phyloP scores from a whole-genome alignment of 306 rosid genomes.

The Bauhinia variegata region DNA sequence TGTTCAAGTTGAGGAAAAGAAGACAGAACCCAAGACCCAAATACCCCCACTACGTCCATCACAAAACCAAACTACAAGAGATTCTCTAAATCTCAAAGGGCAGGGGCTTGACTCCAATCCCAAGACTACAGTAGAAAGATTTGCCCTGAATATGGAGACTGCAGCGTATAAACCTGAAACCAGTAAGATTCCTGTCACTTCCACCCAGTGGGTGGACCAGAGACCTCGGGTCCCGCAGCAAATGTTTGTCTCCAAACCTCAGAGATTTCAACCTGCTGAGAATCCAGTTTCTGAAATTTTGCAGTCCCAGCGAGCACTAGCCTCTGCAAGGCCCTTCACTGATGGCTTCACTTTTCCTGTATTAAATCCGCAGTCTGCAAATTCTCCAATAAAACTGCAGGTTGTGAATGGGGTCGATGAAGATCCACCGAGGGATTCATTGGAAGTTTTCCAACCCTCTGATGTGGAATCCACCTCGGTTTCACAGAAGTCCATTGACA shows the following conservation, averaged over 20 bases:
- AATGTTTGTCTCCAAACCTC: conserved; percentile 17
- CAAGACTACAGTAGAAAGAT: neutral
- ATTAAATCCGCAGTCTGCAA: conserved; percentile 44
- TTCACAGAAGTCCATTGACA: conserved; percentile 4
- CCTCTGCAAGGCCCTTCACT: conserved; percentile 34
- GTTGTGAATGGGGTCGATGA: conserved; percentile 31
- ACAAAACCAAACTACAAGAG: conserved; percentile 26
- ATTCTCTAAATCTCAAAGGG: conserved; percentile 22
- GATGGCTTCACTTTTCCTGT: conserved; percentile 79
- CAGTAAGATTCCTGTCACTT: neutral
- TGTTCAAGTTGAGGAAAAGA: conserved; percentile 61
- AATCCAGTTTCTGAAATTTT: conserved; percentile 32
- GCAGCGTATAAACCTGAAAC: conserved; percentile 14
- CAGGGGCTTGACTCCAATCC: conserved; percentile 12
- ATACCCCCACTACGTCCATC: conserved; percentile 19
- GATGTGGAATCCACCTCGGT: conserved; percentile 21
- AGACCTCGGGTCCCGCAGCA: neutral
- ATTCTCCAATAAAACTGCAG: conserved; percentile 21
- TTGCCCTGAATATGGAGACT: neutral
- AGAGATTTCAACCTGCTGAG: conserved; percentile 27
- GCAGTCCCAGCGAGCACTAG: conserved; percentile 36
- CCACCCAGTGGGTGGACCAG: conserved; percentile 31
- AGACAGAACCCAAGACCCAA: conserved; percentile 39
- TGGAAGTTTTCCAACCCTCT: conserved; percentile 58
- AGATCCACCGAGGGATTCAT: conserved; percentile 58